Percentiles rank a stretch among this genome's conserved stretches.
Conservation (phyloP, 176 grass and related monocot species). For the Juncus inflexus region DNA sequence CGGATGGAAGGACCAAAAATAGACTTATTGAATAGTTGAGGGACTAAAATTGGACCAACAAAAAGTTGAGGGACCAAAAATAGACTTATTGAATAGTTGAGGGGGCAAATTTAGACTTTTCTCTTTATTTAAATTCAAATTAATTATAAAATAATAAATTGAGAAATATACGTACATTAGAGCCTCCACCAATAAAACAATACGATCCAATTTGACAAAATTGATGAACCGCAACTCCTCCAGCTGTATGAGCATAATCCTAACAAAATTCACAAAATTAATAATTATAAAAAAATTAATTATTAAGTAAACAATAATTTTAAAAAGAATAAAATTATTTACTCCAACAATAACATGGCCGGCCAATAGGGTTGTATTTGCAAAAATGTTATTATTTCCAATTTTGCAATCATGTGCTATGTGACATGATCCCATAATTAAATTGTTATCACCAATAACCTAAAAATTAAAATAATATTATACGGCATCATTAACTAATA, state of each 20-base stretch:
- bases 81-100: too few species aligned
- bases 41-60: too few species aligned
- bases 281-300: neutral
- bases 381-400: conserved; percentile 90
- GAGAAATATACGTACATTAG: conserved; percentile 42
- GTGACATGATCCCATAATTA: conserved; percentile 91
- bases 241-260: conserved; percentile 65
- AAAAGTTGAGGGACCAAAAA: too few species aligned
- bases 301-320: conserved; percentile 9
- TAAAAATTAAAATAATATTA: conserved; percentile 25
- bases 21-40: too few species aligned
- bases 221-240: conserved; percentile 77
- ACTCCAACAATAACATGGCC: conserved; percentile 91
- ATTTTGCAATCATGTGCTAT: conserved; percentile 94
- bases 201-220: conserved; percentile 88
- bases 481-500: conserved; percentile 3
- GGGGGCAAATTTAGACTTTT: too few species aligned
- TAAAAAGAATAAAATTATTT: conserved; percentile 30
- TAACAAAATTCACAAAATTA: conserved; percentile 22
- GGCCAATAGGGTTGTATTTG: conserved; percentile 76
- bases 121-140: too few species aligned
- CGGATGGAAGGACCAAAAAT: too few species aligned
- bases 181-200: conserved; percentile 84
- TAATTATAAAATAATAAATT: neutral
- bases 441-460: conserved; percentile 87